Evolutionary conservation across 169 alveolate genomes (phyloP).

Genomic region (Plasmodium coatneyi): DNA sequence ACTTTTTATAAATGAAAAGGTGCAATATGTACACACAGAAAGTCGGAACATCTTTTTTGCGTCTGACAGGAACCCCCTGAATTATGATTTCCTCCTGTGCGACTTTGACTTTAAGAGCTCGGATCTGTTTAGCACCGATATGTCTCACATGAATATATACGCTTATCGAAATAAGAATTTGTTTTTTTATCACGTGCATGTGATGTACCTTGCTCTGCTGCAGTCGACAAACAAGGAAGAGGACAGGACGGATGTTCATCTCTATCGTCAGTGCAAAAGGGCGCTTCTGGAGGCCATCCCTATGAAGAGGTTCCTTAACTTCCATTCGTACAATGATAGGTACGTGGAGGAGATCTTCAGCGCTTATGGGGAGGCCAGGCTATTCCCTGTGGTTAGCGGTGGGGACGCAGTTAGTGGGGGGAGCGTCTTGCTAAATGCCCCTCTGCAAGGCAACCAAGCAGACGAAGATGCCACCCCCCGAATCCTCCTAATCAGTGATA

Average conservation of each 20-base stretch:
- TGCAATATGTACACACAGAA: constrained; percentile 11
- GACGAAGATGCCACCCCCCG: neutral
- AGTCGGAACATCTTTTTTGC: constrained; percentile 25
- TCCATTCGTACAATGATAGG: constrained; percentile 49
- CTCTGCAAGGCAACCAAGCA: neutral
- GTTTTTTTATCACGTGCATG: constrained; percentile 64
- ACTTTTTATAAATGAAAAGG: constrained; percentile 51
- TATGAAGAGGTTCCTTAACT: constrained; percentile 39
- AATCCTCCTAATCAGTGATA: neutral
- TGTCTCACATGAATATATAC: constrained; percentile 48
- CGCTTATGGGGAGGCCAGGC: neutral
- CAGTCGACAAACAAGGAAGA: neutral
- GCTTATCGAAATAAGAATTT: constrained; percentile 37
- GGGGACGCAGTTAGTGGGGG: neutral
- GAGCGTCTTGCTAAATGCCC: neutral
- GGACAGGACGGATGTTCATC: neutral
- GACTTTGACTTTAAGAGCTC: constrained; percentile 70
- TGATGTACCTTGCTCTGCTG: constrained; percentile 54
- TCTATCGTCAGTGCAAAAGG: constrained; percentile 21
- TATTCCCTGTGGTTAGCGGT: no score
- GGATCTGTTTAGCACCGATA: constrained; percentile 9
- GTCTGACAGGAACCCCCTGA: constrained; percentile 58
- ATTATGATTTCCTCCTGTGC: constrained; percentile 63
- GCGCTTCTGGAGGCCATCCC: constrained; percentile 10
- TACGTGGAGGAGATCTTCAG: constrained; percentile 60